Evolutionary conservation across 352 stramenopile species (phyloP), one percentile per base, ranked within the genome.

Genomic region (Globisporangium spiculum): DNA sequence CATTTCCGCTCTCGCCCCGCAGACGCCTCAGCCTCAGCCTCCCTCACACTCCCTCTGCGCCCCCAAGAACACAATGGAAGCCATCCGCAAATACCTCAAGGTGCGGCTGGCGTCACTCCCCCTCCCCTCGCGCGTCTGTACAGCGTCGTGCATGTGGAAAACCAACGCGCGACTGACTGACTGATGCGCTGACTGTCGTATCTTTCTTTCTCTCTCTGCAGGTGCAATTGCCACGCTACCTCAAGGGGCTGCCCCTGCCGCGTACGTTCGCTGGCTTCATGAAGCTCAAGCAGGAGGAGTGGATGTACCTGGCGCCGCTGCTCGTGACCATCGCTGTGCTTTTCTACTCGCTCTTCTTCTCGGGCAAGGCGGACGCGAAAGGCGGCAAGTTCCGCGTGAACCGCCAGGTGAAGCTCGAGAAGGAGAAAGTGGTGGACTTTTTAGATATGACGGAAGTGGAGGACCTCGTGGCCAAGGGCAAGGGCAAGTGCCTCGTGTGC

Each of bases 281-380:
- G 34, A 95, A 93, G 81, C 84, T 94, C 63, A 95, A 90, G 75
- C 83, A 92, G 60, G 83, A 89, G 14, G 88, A 95, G 60, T 95
- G 84, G 88, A 63, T 93, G 73, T 93, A 92, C 74, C 75, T 95
- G 61, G 84, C 84, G 65, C 88, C 88, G n/a, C 72, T 95, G 53
- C 75, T 95, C 50, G 77, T 95, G 58, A 91, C 86, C 9, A 86
- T 95, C 62, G 77, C 76, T 30, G 75, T 91, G 65, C 70, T 95
- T 66, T 80, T 91, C 12, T 78, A 90, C 64, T 86, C 84, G 67
- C 73, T 95, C 26, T 91, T 93, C 63, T 67, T 77, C 26, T 48
- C 68, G 12, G 80, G 82, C 27, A 92, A 90, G 69, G 70, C 60
- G 56, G 81, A 64, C 59, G n/a, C 65, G 36, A 80, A 76, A 50